phyloP scores from a whole-genome alignment of 2,329 filamentous ascomycete species.

The Diplodia mutila region DNA sequence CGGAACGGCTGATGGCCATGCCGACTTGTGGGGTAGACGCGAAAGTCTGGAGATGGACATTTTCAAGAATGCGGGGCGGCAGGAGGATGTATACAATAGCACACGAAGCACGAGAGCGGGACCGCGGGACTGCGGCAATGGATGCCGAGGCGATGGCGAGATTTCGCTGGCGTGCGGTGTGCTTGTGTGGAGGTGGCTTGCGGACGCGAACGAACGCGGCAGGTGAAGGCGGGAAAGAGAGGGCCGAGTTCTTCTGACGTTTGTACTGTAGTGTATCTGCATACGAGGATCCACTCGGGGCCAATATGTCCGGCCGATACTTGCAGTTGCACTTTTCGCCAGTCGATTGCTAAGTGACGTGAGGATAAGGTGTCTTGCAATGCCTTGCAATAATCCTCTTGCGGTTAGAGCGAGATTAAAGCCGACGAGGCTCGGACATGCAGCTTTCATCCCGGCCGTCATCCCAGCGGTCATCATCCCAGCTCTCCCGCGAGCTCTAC shows the following conservation, averaged over 20 bases:
- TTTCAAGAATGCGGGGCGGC: neutral
- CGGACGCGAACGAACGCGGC: neutral
- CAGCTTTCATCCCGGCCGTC: neutral
- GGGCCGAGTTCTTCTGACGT: neutral
- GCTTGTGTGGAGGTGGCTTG: slow-evolving; percentile 16
- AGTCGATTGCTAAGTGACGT: neutral
- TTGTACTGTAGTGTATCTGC: too few species aligned
- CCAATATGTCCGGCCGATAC: too few species aligned
- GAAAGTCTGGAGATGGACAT: neutral
- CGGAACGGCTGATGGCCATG: neutral
- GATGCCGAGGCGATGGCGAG: neutral
- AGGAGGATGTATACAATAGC: neutral
- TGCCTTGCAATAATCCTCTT: neutral
- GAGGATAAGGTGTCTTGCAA: neutral
- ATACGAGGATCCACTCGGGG: too few species aligned
- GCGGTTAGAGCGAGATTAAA: neutral
- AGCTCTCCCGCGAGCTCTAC: neutral
- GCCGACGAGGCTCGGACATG: neutral
- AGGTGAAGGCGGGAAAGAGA: neutral
- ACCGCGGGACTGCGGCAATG: neutral
- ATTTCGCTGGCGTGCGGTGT: neutral
- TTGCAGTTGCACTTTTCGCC: neutral
- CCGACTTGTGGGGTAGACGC: neutral
- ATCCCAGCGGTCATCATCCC: too few species aligned
- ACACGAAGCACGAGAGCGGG: too few species aligned